Evolutionary conservation across 78 protist genomes (phyloP).

Genomic region (Dictyostelium brefeldianum): DNA sequence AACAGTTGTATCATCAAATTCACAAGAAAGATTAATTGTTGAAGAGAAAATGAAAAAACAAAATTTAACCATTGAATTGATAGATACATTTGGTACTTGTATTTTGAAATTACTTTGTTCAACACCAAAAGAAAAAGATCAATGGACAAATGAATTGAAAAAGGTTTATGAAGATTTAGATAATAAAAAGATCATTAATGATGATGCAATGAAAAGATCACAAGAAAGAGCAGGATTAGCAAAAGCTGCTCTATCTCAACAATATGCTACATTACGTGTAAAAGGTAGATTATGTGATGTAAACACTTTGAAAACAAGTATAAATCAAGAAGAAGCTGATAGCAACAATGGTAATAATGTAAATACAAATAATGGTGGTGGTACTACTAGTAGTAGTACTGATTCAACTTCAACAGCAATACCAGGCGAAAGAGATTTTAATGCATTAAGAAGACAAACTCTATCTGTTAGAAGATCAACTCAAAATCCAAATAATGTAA

Average conservation of each 20-base stretch:
- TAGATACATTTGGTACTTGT: constrained; percentile 62
- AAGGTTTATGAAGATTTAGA: constrained; percentile 69
- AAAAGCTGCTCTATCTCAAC: constrained; percentile 62
- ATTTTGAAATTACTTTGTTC: constrained; percentile 59
- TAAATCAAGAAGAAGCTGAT: background rate
- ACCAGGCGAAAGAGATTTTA: constrained; percentile 64
- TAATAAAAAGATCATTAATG: constrained; percentile 52
- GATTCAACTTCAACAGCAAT: background rate
- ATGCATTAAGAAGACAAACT: constrained; percentile 57
- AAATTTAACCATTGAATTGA: constrained; percentile 47
- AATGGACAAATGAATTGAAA: constrained; percentile 49
- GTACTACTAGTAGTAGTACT: background rate
- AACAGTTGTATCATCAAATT: constrained; percentile 19
- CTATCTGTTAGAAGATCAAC: background rate
- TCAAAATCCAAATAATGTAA: background rate
- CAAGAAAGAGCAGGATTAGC: constrained; percentile 73
- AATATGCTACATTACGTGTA: constrained; percentile 73
- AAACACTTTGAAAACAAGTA: constrained; percentile 18
- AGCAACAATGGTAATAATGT: background rate
- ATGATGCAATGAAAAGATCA: constrained; percentile 79
- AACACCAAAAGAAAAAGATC: constrained; percentile 34
- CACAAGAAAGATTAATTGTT: constrained; percentile 25
- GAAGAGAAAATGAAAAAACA: constrained; percentile 18
- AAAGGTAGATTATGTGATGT: constrained; percentile 32
- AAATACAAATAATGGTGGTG: background rate